Percentiles rank a stretch among this genome's conserved stretches.
These are phyloP conservation scores for Dalbergia cochinchinensis DNA, from an alignment of 306 rosid genomes.

Conservation along the genomic window DNA sequence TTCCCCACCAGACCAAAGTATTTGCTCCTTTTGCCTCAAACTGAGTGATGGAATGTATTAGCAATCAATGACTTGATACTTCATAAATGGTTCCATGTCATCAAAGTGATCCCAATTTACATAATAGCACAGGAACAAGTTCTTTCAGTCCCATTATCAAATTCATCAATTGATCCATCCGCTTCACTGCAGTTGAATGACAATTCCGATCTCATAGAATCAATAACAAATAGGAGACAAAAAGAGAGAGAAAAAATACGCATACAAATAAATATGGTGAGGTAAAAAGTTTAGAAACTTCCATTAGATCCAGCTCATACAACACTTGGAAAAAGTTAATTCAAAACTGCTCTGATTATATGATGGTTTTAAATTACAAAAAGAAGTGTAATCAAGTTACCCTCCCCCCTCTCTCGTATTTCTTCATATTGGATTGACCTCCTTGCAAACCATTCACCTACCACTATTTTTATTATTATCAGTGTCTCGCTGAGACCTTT, in stretches of 20 bases:
- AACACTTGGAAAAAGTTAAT: neutral
- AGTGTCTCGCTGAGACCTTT: too few relatives aligned
- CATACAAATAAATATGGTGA: neutral
- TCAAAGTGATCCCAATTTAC: conserved; percentile 50
- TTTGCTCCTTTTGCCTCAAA: conserved; percentile 46
- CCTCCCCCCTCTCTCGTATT: too few relatives aligned
- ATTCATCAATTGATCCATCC: conserved; percentile 70
- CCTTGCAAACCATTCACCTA: too few relatives aligned
- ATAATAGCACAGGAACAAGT: conserved; percentile 71
- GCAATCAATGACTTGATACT: conserved; percentile 47
- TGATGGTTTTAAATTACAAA: too few relatives aligned
- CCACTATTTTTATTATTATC: too few relatives aligned
- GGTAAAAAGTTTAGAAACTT: neutral
- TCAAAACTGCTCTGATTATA: neutral
- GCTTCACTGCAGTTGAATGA: conserved; percentile 66
- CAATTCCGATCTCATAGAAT: conserved; percentile 47
- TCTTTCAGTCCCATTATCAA: conserved; percentile 66
- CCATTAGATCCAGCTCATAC: neutral
- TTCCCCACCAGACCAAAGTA: conserved; percentile 43
- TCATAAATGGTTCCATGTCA: conserved; percentile 44
- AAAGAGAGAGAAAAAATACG: neutral
- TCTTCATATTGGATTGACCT: too few relatives aligned
- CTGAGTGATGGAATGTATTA: conserved; percentile 43
- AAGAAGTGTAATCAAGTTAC: too few relatives aligned
- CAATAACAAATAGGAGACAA: neutral